Percentiles rank a stretch among this genome's conserved stretches.
Conservation (phyloP, 371 early-diverging fungal species). For the Mortierella sp. region DNA sequence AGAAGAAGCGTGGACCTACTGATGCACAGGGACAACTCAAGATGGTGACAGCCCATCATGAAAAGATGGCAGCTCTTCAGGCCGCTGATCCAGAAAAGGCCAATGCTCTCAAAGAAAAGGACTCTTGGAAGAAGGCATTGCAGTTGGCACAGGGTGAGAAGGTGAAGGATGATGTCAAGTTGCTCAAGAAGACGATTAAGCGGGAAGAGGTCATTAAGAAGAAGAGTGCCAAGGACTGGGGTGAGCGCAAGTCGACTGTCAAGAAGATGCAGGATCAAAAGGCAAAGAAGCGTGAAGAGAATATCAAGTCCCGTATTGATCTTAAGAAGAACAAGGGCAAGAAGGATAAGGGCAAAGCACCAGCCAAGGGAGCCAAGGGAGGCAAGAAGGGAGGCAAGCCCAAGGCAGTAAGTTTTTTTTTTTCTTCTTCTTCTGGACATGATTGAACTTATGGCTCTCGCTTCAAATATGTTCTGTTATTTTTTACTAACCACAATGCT, state of each 20-base stretch:
- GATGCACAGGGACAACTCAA: slow-evolving; percentile 81
- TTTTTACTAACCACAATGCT: background rate
- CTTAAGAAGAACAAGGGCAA: slow-evolving; percentile 80
- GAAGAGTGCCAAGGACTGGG: slow-evolving; percentile 86
- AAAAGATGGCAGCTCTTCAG: slow-evolving; percentile 80
- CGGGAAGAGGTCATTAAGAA: slow-evolving; percentile 84
- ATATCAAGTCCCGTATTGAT: slow-evolving; percentile 79
- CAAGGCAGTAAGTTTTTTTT: slow-evolving; percentile 39
- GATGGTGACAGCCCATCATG: slow-evolving; percentile 73
- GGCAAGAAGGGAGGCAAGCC: slow-evolving; percentile 46
- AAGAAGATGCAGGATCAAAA: slow-evolving; percentile 71
- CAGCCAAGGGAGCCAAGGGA: slow-evolving; percentile 22
- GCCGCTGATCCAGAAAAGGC: slow-evolving; percentile 76
- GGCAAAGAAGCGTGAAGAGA: slow-evolving; percentile 80
- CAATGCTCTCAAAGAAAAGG: slow-evolving; percentile 74
- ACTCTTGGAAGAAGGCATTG: slow-evolving; percentile 83
- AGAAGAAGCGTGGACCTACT: slow-evolving; percentile 79
- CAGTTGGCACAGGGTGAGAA: slow-evolving; percentile 88
- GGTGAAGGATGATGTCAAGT: slow-evolving; percentile 88
- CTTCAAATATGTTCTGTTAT: background rate
- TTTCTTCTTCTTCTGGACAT: background rate
- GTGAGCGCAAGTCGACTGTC: slow-evolving; percentile 75
- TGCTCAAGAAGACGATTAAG: slow-evolving; percentile 92
- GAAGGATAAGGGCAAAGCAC: slow-evolving; percentile 51
- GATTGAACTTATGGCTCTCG: background rate